Evolutionary conservation across 352 stramenopile genomes (phyloP).

Genomic region (Pythium myriotylum): DNA sequence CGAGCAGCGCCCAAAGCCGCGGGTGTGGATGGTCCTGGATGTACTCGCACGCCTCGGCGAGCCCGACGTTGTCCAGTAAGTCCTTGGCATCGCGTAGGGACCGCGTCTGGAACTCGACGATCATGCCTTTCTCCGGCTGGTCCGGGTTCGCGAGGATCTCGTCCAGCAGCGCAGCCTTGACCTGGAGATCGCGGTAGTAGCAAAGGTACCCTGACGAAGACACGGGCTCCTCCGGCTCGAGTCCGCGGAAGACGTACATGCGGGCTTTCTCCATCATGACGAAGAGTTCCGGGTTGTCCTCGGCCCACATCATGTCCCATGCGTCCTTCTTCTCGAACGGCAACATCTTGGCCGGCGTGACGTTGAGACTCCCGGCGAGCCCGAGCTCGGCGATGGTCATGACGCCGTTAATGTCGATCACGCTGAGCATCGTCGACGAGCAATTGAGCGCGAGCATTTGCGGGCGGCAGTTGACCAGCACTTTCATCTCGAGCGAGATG

Average conservation of each 20-base stretch:
- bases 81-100: slow-evolving; percentile 87
- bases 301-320: slow-evolving; percentile 92
- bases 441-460: slow-evolving; percentile 89
- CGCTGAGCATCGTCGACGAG: slow-evolving; percentile 80
- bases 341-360: slow-evolving; percentile 70
- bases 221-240: slow-evolving; percentile 89
- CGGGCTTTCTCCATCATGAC: slow-evolving; percentile 93
- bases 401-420: slow-evolving; percentile 91
- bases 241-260: slow-evolving; percentile 88
- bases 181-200: slow-evolving; percentile 87
- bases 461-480: slow-evolving; percentile 78
- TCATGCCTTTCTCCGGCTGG: slow-evolving; percentile 71
- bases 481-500: slow-evolving; percentile 92
- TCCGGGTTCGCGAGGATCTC: slow-evolving; percentile 86
- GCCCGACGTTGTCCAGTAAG: slow-evolving; percentile 80
- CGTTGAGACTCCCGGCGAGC: slow-evolving; percentile 56
- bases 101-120: slow-evolving; percentile 90
- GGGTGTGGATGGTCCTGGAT: slow-evolving; percentile 88
- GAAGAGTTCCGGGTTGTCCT: slow-evolving; percentile 92
- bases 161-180: slow-evolving; percentile 84
- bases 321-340: slow-evolving; percentile 87
- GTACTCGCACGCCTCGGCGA: slow-evolving; percentile 77
- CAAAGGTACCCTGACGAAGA: slow-evolving; percentile 89
- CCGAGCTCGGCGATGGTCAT: slow-evolving; percentile 89
- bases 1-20: slow-evolving; percentile 86